A percentile compares a stretch with the other conserved stretches of the same genome.
Conservation (phyloP, 495 filamentous ascomycete species). For the Thermothielavioides terrestris region DNA sequence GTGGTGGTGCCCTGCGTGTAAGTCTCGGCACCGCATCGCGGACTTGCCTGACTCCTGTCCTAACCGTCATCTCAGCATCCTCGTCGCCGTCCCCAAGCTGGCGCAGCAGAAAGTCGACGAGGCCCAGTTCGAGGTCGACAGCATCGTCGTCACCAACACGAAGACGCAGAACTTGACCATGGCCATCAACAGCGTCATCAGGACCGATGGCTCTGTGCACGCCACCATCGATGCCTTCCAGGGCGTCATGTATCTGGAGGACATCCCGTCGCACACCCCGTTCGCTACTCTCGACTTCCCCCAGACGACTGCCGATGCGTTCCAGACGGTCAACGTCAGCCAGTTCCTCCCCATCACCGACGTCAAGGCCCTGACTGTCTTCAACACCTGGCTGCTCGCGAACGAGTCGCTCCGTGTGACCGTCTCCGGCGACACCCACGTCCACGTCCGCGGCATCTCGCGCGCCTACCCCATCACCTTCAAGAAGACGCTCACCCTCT, state of each 20-base stretch:
- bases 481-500: slow-evolving; percentile 34
- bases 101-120: slow-evolving; percentile 60
- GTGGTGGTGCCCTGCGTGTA: slow-evolving; percentile 59
- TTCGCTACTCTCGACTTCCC: slow-evolving; percentile 48
- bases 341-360: slow-evolving; percentile 49
- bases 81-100: slow-evolving; percentile 64
- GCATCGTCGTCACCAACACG: slow-evolving; percentile 52
- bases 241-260: slow-evolving; percentile 43
- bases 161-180: slow-evolving; percentile 49
- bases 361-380: slow-evolving; percentile 48
- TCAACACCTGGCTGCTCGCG: slow-evolving; percentile 48
- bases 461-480: slow-evolving; percentile 32
- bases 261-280: slow-evolving; percentile 47
- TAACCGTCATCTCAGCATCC: slow-evolving; percentile 43
- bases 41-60: too few relatives aligned
- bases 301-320: slow-evolving; percentile 41
- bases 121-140: slow-evolving; percentile 51
- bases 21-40: slow-evolving; percentile 34
- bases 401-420: slow-evolving; percentile 32
- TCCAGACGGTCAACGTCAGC: slow-evolving; percentile 49
- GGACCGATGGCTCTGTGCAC: slow-evolving; percentile 44
- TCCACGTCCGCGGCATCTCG: slow-evolving; percentile 33
- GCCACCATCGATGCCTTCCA: slow-evolving; percentile 34
- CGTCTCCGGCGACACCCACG: slow-evolving; percentile 32
- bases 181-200: slow-evolving; percentile 45